Base-by-base conservation (phyloP, 805 yeast species). In the Sugiyamaella americana region DNA sequence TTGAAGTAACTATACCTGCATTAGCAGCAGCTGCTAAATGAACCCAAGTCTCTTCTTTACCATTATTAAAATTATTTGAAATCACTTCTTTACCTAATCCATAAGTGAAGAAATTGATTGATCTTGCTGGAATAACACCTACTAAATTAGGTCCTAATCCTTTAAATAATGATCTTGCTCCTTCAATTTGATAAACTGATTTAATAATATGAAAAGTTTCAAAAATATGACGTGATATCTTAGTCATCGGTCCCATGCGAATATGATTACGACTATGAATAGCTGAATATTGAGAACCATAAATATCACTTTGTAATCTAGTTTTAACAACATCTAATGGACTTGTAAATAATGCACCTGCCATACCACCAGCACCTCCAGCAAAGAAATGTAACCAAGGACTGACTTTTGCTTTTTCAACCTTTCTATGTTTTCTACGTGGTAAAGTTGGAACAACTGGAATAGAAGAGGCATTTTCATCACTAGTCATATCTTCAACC, bases 281-380 rank as follows among this genome's bases (percentile, higher is more conserved):
- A 11, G 39, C 39, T 8, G 41, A 8, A 19, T 16, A 16, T 8
- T 16, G 21, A 10, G 29, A 20, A 5, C 41, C 41, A 48, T 83
- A 89, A 4, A 83, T 86, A 59, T 88, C 95, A 50, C 95, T 84
- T 64, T 93, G 99, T 46, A 93, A 69, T 59, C 99, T 75, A 0
- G 99, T 93, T 62, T 93, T 93, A 32, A 93, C 96, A 42, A 93
- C 94, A 65, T 89, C 99, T 51, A 93, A 78, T 1, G 99, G 99
- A 57, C 96, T 83, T 0, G 99, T 93, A 46, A 80, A 81, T 2
- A 91, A 68, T 1, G 98, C 96, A 21, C 99, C 99, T 24, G 91
- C 86, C 97, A 93, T 93, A 13, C 98, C 99, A 29, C 97, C 99
- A 21, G 86, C 63, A 11, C 74, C 74, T 6, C 74, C 74, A 26